Evolutionary conservation across 2,329 filamentous ascomycete species (phyloP), one percentile per base, ranked within the genome.

Genomic region (Chrysosporium queenslandicum): DNA sequence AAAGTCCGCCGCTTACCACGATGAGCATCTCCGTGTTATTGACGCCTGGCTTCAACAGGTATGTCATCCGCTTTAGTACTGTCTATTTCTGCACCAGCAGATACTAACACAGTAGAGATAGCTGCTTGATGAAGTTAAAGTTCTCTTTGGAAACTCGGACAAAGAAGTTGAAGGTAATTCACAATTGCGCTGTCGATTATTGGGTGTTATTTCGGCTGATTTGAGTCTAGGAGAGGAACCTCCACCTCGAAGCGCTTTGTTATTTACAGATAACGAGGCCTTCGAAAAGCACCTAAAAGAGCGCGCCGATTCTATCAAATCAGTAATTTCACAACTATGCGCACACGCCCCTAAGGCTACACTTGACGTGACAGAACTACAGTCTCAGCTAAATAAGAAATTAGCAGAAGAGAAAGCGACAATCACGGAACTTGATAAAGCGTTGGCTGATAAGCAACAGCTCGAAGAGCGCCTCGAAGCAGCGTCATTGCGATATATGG

Each of bases 41-140:
- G 90, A 98, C 74, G 80, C 82, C 57, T 98, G 92, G 92, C 94
- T 92, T 73, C 81, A 86, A 64, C 91, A 98, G 80, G 88, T 94
- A 71, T 69, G 78, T 71, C 8, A 46, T 29, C 36, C 34, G n/a
- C n/a, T n/a, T n/a, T n/a, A n/a, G n/a, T n/a, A n/a, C n/a, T n/a
- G n/a, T n/a, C n/a, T n/a, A n/a, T n/a, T n/a, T n/a, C n/a, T n/a
- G n/a, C n/a, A n/a, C n/a, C n/a, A n/a, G n/a, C n/a, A n/a, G n/a
- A n/a, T n/a, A n/a, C 20, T 47, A 47, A 56, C 52, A 50, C 11
- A 53, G 16, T 40, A 18, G 16, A 37, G 7, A 11, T 46, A 71
- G 69, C 65, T 72, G 50, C 64, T 76, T 55, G 73, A 76, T 57
- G 73, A 76, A 59, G 62, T 75, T 45, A 74, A 71, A 64, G 46